Evolutionary conservation across 352 stramenopile genomes (phyloP), one percentile per base, ranked within the genome.

Genomic region (Phytophthora chlamydospora): DNA sequence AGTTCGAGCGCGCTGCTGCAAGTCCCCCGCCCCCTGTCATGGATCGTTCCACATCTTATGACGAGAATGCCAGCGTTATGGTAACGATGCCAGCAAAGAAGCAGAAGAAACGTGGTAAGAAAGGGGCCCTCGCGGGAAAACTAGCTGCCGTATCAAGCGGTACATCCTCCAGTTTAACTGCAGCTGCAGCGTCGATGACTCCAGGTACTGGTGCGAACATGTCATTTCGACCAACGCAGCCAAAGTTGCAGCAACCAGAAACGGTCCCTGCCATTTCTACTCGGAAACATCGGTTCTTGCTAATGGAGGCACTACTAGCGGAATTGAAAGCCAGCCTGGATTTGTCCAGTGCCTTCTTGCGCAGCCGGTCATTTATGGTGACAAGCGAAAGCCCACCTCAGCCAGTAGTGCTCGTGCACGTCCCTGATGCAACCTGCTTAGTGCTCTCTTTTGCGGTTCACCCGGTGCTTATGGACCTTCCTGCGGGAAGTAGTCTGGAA

Each of bases 391-490:
- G 75, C 53, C 85, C 85, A 4, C 85, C 85, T 2, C 80, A 88
- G 44, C 71, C 80, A 31, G 38, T 91, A 17, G 73, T 85, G 32
- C 59, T 82, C 16, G 58, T 93, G 32, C 77, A 83, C n/a, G 73
- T 88, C 1, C 82, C 82, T 5, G 73, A 78, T 12, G 83, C 81
- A 10, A 91, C 77, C 35, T 90, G 76, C 33, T 50, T 93, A 42
- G 70, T 91, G 17, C 53, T 93, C n/a, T 90, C 82, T n/a, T 93
- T 93, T 54, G 71, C 75, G 0, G 79, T 91, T 14, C 85, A 93
- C 31, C 85, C 85, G 7, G 85, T 91, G 10, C 52, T 93, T 13
- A 93, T 93, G 85, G 85, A 91, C 43, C 66, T 91, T 21, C 83
- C 83, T 9, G 73, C 82, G 16, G 83, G 85, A 16, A 83, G 75